Base-by-base conservation (phyloP, 164 flowering plant species). In the Nymphaea thermarum region DNA sequence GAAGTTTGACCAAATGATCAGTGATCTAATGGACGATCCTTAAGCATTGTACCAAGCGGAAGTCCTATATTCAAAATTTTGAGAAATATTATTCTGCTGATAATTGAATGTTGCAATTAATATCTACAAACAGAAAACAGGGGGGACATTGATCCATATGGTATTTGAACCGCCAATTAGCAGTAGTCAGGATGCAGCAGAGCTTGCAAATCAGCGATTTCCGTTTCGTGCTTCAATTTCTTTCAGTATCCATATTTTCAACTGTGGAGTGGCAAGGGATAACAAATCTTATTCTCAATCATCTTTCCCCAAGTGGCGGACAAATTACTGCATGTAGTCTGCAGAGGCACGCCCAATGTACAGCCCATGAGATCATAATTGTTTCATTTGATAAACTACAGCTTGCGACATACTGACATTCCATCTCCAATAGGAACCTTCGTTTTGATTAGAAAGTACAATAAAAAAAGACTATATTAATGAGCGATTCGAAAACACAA, bases 371-470 rank as follows among this genome's bases (percentile, higher is more conserved):
- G 4, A 47, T 47, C 55, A 6, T 6, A 7, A 47, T 4, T 47
- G 11, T 47, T 12, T 12, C 55, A 2, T 47, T 47, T 47, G 55
- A 47, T 12, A 5, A 47, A 61, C 85, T 82, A 87, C 72, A 45
- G 73, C 72, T 89, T 91, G 65, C 82, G 80, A 81, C 98, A 93
- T 67, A 93, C 85, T 59, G 95, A 88, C 84, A 91, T 89, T 69
- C 97, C 98, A 81, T 91, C 97, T 57, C 98, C 96, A 71, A 91
- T 80, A 15, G 98, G 93, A 61, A 93, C 91, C 96, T 92, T 25
- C 36, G 36, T 25, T 25, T 25, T 25, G 36, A 25, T 25, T 25
- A 25, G 36, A 25, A 25, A 25, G 36, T 25, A 0, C 0, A 25
- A 70, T 47, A 68, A n/a, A 71, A n/a, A 10, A 43, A 66, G 16